phyloP scores from a whole-genome alignment of 2,329 filamentous ascomycete species.

The Grosmannia huntii region DNA sequence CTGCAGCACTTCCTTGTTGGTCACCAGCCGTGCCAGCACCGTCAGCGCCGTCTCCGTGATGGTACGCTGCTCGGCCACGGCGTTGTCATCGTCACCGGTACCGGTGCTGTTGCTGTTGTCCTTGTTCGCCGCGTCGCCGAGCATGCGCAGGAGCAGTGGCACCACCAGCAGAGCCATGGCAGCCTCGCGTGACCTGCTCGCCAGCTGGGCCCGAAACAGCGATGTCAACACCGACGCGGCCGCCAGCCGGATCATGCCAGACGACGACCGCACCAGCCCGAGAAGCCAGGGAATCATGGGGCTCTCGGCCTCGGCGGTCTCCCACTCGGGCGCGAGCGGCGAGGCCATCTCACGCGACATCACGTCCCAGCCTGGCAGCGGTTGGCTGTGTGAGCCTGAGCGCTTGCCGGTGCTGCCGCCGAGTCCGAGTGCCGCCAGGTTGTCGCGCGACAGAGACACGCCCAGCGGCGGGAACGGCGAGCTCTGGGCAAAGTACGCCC shows the following conservation, averaged over 20 bases:
- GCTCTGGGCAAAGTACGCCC: constrained; percentile 18
- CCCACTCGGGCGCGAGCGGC: constrained; percentile 4
- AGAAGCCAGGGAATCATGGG: constrained; percentile 64
- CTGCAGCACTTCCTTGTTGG: constrained; percentile 68
- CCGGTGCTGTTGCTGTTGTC: not conserved
- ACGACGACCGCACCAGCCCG: constrained; percentile 43
- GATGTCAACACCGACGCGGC: constrained; percentile 57
- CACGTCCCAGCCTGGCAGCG: constrained; percentile 14
- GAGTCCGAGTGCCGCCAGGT: constrained; percentile 12
- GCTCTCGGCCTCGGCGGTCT: constrained; percentile 51
- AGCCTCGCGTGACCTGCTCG: constrained; percentile 49
- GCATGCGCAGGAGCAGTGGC: constrained; percentile 52
- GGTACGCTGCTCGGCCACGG: constrained; percentile 29
- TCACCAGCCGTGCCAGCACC: constrained; percentile 65
- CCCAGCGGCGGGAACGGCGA: constrained; percentile 43
- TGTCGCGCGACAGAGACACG: constrained; percentile 26
- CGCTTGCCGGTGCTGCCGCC: constrained; percentile 16
- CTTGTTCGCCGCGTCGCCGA: constrained; percentile 21
- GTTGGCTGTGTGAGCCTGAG: constrained; percentile 3
- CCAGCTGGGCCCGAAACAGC: constrained; percentile 55
- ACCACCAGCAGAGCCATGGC: constrained; percentile 56
- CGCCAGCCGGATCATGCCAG: constrained; percentile 49
- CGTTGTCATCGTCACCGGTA: constrained; percentile 19
- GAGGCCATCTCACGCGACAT: not conserved
- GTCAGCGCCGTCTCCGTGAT: constrained; percentile 61